Base-by-base conservation (phyloP, 2,329 filamentous ascomycete genomes). In the Penicillium sp. region DNA sequence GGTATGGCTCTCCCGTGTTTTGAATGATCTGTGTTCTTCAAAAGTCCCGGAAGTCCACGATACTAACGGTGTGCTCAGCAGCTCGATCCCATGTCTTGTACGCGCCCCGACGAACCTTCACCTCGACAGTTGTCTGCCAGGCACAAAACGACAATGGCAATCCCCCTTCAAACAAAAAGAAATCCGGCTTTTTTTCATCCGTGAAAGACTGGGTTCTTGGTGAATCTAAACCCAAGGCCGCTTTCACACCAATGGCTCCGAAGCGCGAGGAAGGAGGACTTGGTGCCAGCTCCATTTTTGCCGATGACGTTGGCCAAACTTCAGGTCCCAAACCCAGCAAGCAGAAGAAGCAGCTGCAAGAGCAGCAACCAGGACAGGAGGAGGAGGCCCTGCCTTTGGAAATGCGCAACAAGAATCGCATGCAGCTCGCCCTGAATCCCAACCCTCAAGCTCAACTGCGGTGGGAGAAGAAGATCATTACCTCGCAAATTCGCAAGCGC, bases 391-490 rank as follows among this genome's bases (percentile, higher is more conserved):
- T 54, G 7, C 47, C 56, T 5, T 53, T 72, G 26, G 62, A 64
- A 35, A 41, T 64, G 25, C 73, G 74, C 43, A 75, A 79, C 59
- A 70, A 64, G 33, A 61, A 76, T 34, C 77, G 77, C 57, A 79
- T 86, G 74, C 78, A 80, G 47, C 74, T 79, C 48, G 79, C 80
- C 27, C 71, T 88, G 40, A 86, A 95, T 66, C 93, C 93, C 4
- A 80, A 86, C 57, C 90, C 90, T 12, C 71, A 77, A 39, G 77
- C 77, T 48, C 81, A 90, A 49, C 74, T 83, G 46, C 79, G 84
- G 49, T 95, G 87, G 82, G 83, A 95, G 73, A 80, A 88, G 61
- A 89, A 85, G 69, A 89, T 90, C 78, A 81, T 95, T 36, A 85
- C 91, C 47, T 82, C 86, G 57, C 81, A 86, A 67, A 77, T 96